Evolutionary conservation across 768 basidiomycete genomes (phyloP).

Genomic region (Tylopilus subfusipes): DNA sequence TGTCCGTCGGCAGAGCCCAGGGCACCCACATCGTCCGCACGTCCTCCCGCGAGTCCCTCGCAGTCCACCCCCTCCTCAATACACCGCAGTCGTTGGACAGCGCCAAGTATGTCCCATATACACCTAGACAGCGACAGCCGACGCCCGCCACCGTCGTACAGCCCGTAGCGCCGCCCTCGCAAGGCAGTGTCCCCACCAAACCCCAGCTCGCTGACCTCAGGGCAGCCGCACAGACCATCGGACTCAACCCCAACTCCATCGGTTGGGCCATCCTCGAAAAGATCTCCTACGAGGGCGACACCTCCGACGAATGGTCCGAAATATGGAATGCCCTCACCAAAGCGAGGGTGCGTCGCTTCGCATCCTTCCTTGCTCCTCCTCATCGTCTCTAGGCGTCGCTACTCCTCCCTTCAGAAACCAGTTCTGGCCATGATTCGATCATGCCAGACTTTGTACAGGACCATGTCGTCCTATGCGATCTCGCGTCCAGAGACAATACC

Average conservation of each 20-base stretch:
- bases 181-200: conserved; percentile 32
- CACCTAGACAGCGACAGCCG: conserved; percentile 62
- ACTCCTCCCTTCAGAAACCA: conserved; percentile 68
- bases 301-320: conserved; percentile 61
- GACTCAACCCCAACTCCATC: conserved; percentile 57
- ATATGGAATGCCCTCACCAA: conserved; percentile 61
- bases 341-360: conserved; percentile 56
- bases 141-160: conserved; percentile 27
- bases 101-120: conserved; percentile 70
- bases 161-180: not conserved
- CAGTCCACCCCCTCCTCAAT: conserved; percentile 65
- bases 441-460: conserved; percentile 78
- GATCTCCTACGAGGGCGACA: conserved; percentile 50
- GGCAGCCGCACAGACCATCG: conserved; percentile 64
- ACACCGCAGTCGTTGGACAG: not conserved
- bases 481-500: conserved; percentile 41
- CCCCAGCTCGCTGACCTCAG: conserved; percentile 72
- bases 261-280: conserved; percentile 81
- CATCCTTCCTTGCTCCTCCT: not conserved
- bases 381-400: conserved; percentile 60
- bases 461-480: conserved; percentile 71
- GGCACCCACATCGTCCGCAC: conserved; percentile 36
- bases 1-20: conserved; percentile 11
- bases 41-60: conserved; percentile 51
- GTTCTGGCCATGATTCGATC: conserved; percentile 49